Evolutionary conservation across 306 rosid species (phyloP).

Genomic region (Cucumis hystrix): DNA sequence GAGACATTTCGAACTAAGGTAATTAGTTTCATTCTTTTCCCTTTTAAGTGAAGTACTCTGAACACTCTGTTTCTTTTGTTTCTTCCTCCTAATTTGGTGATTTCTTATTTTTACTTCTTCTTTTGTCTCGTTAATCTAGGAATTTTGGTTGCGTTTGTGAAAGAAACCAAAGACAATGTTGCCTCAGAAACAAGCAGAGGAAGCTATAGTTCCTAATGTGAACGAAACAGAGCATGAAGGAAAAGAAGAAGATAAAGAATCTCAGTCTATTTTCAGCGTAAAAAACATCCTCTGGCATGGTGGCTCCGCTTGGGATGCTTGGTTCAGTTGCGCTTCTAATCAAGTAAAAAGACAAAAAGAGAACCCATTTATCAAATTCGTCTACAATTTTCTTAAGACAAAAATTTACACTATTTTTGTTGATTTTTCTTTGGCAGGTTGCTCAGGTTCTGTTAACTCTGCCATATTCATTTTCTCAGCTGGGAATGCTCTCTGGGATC

Average conservation of each 20-base stretch:
- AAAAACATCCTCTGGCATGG: conserved; percentile 86
- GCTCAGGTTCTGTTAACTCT: conserved; percentile 90
- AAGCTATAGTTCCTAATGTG: conserved; percentile 62
- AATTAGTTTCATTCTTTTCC: not conserved
- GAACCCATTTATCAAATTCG: not conserved
- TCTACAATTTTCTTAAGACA: not conserved
- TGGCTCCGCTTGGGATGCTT: conserved; percentile 94
- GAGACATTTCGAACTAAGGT: conserved; percentile 6
- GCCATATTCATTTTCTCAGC: conserved; percentile 91
- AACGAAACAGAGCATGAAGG: conserved; percentile 48
- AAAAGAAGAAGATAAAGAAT: conserved; percentile 22
- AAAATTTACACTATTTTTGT: not conserved
- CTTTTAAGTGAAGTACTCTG: not conserved
- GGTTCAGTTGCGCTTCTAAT: conserved; percentile 98
- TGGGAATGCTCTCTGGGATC: conserved; percentile 78
- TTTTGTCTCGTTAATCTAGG: conserved; percentile 16
- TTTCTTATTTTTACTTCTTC: not conserved
- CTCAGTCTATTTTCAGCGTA: conserved; percentile 32
- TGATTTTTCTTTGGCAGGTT: conserved; percentile 29
- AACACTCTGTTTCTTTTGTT: not conserved
- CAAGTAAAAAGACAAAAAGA: conserved; percentile 31
- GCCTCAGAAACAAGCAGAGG: conserved; percentile 78
- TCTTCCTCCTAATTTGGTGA: conserved; percentile 29
- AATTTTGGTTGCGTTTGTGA: conserved; percentile 5
- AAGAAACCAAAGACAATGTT: conserved; percentile 47